These are phyloP conservation scores for Gonapodya sp. DNA, from an alignment of 192 early-diverging fungal genomes.

Conservation along the genomic window DNA sequence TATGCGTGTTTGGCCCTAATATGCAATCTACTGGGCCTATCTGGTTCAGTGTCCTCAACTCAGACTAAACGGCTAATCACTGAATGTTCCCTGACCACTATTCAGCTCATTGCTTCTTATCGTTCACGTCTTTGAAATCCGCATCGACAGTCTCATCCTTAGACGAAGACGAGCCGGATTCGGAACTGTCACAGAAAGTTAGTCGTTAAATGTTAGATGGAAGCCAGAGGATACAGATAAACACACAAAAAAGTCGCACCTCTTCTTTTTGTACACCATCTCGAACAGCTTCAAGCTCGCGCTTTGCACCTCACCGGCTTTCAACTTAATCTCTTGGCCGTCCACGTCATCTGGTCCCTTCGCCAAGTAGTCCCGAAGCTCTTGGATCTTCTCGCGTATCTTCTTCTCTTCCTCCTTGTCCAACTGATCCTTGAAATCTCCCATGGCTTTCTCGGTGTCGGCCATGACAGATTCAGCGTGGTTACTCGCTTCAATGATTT, in stretches of 20 bases:
- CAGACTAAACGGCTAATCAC: too few species aligned
- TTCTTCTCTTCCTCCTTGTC: constrained; percentile 76
- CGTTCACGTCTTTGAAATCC: constrained; percentile 67
- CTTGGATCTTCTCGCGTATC: constrained; percentile 72
- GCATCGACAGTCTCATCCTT: constrained; percentile 44
- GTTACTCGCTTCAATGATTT: constrained; percentile 91
- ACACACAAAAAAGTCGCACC: constrained; percentile 6
- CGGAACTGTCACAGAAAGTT: neutral
- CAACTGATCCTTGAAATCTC: constrained; percentile 93
- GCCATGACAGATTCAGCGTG: constrained; percentile 81
- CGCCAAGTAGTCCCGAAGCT: constrained; percentile 67
- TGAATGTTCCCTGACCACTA: too few species aligned
- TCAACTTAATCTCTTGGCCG: constrained; percentile 82
- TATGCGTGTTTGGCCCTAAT: too few species aligned
- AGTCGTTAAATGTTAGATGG: neutral
- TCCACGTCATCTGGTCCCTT: constrained; percentile 53
- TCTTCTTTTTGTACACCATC: constrained; percentile 78
- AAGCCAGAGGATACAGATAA: neutral
- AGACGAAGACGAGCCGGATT: constrained; percentile 17
- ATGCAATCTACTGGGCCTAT: too few species aligned
- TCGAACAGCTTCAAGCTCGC: constrained; percentile 92
- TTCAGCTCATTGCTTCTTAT: constrained; percentile 20
- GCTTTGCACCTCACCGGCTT: constrained; percentile 77
- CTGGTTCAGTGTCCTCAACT: too few species aligned
- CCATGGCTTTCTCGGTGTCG: constrained; percentile 91